phyloP scores from a whole-genome alignment of 345 rosid species.

The Citrus inodora region DNA sequence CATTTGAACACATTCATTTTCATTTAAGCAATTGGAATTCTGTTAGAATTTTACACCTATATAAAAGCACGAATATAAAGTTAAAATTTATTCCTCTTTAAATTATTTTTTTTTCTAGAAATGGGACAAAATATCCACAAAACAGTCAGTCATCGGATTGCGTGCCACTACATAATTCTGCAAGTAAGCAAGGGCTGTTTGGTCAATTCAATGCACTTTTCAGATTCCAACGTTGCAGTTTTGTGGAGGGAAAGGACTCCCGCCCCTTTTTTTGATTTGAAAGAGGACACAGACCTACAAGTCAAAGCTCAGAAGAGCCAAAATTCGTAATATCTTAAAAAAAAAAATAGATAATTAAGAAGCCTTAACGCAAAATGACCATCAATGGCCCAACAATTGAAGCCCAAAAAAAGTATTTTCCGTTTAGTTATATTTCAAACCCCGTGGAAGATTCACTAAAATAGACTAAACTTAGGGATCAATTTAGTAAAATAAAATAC shows the following conservation, averaged over 20 bases:
- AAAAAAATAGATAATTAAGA: fast-evolving
- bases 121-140: not conserved
- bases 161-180: not conserved
- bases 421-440: too few species aligned
- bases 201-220: not conserved
- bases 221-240: not conserved
- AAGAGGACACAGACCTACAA: not conserved
- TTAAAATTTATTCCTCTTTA: not conserved
- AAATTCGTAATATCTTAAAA: not conserved
- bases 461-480: not conserved
- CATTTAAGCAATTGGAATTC: not conserved
- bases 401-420: too few species aligned
- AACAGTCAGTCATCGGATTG: not conserved
- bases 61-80: not conserved
- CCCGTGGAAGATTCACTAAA: too few species aligned
- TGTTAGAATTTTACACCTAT: not conserved
- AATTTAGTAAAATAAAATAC: too few species aligned
- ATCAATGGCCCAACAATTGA: not conserved
- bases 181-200: not conserved
- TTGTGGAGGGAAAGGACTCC: not conserved
- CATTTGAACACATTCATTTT: not conserved
- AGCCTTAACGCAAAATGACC: not conserved
- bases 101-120: too few species aligned
- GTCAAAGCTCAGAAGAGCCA: not conserved
- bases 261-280: conserved; percentile 13